Base-by-base conservation (phyloP, 257 asterid species). In the Petrea volubilis region DNA sequence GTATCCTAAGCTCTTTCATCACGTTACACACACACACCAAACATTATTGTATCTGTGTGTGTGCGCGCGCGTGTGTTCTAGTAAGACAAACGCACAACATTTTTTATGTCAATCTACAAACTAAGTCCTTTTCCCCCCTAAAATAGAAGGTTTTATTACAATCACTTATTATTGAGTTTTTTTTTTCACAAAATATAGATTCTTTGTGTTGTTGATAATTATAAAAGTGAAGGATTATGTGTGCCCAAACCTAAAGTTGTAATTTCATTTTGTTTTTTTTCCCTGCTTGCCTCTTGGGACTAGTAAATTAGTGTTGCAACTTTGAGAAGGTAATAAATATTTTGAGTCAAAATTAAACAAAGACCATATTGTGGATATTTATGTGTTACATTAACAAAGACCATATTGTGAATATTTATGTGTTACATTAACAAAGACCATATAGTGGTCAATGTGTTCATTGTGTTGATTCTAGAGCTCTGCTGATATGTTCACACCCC, bases 1-100 rank as follows among this genome's bases (percentile, higher is more conserved):
- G 81, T 38, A 75, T 82, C 81, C 81, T 78, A 74, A 64, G 73
- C 73, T 49, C 77, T 57, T n/a, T 1, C 3, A 46, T 18, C 11
- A 21, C 21, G 59, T 51, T 23, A n/a, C n/a, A n/a, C n/a, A n/a
- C n/a, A n/a, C n/a, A n/a, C n/a, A n/a, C n/a, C n/a, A n/a, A n/a
- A n/a, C n/a, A n/a, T n/a, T n/a, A n/a, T n/a, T n/a, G n/a, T n/a
- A n/a, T n/a, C n/a, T n/a, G n/a, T n/a, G n/a, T n/a, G n/a, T n/a
- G n/a, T n/a, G n/a, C n/a, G n/a, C n/a, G n/a, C n/a, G n/a, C n/a
- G n/a, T n/a, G n/a, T n/a, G n/a, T n/a, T n/a, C n/a, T n/a, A n/a
- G n/a, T n/a, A n/a, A n/a, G n/a, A n/a, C n/a, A n/a, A n/a, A n/a
- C n/a, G n/a, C n/a, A n/a, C n/a, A n/a, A n/a, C n/a, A n/a, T n/a